Evolutionary conservation across 2,329 filamentous ascomycete species (phyloP).

Genomic region (Apiospora arundinis): DNA sequence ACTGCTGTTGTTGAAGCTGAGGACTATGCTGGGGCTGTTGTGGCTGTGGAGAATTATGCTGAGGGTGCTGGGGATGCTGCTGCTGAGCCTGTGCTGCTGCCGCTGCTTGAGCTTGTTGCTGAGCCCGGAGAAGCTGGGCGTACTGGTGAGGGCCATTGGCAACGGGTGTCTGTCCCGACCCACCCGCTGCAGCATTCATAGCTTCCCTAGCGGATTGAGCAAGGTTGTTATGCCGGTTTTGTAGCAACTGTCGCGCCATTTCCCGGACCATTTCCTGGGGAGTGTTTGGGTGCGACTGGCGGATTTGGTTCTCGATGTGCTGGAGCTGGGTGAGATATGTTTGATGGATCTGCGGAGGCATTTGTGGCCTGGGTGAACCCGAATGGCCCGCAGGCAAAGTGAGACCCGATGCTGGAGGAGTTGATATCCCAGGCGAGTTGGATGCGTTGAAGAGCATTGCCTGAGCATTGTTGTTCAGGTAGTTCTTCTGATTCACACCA

Average conservation of each 20-base stretch:
- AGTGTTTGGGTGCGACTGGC: slow-evolving; percentile 57
- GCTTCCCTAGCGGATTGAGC: slow-evolving; percentile 48
- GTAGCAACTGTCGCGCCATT: slow-evolving; percentile 58
- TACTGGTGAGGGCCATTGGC: slow-evolving; percentile 64
- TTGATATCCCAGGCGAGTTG: slow-evolving; percentile 49
- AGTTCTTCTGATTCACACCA: slow-evolving; percentile 58
- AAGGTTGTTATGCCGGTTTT: slow-evolving; percentile 47
- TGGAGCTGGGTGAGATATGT: slow-evolving; percentile 55
- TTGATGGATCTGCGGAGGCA: slow-evolving; percentile 52
- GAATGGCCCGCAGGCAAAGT: slow-evolving; percentile 54
- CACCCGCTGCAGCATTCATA: slow-evolving; percentile 62
- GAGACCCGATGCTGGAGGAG: slow-evolving; percentile 52
- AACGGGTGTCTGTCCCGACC: slow-evolving; percentile 53
- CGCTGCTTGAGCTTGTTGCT: slow-evolving; percentile 51
- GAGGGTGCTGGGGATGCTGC: slow-evolving; percentile 14
- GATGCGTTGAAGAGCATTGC: slow-evolving; percentile 56
- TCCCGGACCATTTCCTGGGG: slow-evolving; percentile 57
- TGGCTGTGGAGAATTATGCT: slow-evolving; percentile 15
- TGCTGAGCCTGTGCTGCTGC: slow-evolving; percentile 27
- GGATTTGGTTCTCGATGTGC: slow-evolving; percentile 58
- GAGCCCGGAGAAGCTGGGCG: slow-evolving; percentile 62
- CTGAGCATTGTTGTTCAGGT: slow-evolving; percentile 56
- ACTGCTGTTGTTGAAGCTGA: slow-evolving; percentile 47
- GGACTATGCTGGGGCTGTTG: slow-evolving; percentile 29
- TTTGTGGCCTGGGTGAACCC: slow-evolving; percentile 52